Evolutionary conservation across 2,329 filamentous ascomycete species (phyloP), one percentile per base, ranked within the genome.

Genomic region (Nemania sp.): DNA sequence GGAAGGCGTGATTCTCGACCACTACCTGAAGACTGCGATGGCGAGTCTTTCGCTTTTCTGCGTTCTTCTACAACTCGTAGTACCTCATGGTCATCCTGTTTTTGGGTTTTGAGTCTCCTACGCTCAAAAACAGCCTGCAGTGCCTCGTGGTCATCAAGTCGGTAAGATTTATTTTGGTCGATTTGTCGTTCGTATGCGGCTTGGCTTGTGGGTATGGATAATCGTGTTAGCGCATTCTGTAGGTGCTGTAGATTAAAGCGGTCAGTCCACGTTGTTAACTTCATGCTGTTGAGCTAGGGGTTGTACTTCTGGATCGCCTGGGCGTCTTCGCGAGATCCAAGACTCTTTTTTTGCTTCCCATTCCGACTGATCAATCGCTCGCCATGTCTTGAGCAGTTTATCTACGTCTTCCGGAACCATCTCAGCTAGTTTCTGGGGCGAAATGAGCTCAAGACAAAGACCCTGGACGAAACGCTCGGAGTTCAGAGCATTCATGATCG

Each of bases 121-220:
- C 54, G 57, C 34, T 59, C 54, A 33, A 59, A 59, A n/a, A 59
- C 54, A 20, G 57, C 58, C 30, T 56, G 52, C 3, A 61, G 20
- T 30, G 58, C 58, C 31, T 59, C 36, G n/a, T 51, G 55, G 45
- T 69, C 66, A 44, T 66, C 66, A 11, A 66, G 14, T n/a, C 60
- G 59, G 42, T 60, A 61, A 28, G 64, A 62, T 52, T 63, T 68
- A 20, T 44, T 54, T 30, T 56, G 51, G 22, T 49, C 51, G 12
- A 17, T 26, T 33, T 33, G 49, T 22, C 12, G 19, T 30, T 43
- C 26, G 15, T 37, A 24, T 7, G 51, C 57, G 3, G 19, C 14
- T 20, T 34, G 42, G 33, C 47, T 54, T 37, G 59, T 34, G 15
- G 46, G 51, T 7, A 45, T 51, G 12, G 54, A 46, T 46, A 61